Percentiles rank a stretch among this genome's conserved stretches.
Evolutionary conservation across 768 basidiomycete genomes (phyloP).

Genomic region (Hericium alpestre): DNA sequence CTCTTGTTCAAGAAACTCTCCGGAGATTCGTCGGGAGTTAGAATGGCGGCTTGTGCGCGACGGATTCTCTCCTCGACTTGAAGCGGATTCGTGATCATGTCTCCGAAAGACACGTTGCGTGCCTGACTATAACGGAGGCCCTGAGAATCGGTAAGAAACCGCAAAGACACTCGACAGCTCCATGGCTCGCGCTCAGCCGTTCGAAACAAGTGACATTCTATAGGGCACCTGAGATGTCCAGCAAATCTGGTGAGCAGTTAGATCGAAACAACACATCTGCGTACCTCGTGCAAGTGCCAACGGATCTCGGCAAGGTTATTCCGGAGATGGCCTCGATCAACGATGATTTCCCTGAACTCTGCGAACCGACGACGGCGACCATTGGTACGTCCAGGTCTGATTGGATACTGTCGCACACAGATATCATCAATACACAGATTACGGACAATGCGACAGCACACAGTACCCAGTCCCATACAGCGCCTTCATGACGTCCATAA

Average conservation of each 20-base stretch:
- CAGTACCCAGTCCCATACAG: not conserved
- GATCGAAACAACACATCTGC: not conserved
- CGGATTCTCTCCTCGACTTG: slow-evolving; percentile 58
- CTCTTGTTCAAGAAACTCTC: slow-evolving; percentile 28
- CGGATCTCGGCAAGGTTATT: slow-evolving; percentile 16
- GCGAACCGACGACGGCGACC: slow-evolving; percentile 21
- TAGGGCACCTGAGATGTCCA: slow-evolving; percentile 5
- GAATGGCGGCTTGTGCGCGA: slow-evolving; percentile 53
- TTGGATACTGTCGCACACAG: slow-evolving; percentile 3
- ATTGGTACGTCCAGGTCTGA: slow-evolving; percentile 18
- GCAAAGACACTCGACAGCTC: slow-evolving; percentile 20
- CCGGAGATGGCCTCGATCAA: slow-evolving; percentile 21
- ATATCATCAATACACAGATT: not conserved
- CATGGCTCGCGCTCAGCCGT: not conserved
- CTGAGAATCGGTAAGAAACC: slow-evolving; percentile 19
- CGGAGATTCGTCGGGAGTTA: slow-evolving; percentile 37
- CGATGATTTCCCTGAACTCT: slow-evolving; percentile 23
- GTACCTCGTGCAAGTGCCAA: slow-evolving; percentile 21
- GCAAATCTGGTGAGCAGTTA: not conserved
- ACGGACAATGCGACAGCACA: not conserved
- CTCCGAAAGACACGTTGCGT: slow-evolving; percentile 17
- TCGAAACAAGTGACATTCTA: slow-evolving; percentile 8
- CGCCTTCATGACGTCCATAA: not conserved
- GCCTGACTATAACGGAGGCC: slow-evolving; percentile 25
- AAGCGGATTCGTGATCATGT: slow-evolving; percentile 35